Evolutionary conservation across 1,284 basidiomycete genomes (phyloP).

Genomic region (Psilocybe mexicana): DNA sequence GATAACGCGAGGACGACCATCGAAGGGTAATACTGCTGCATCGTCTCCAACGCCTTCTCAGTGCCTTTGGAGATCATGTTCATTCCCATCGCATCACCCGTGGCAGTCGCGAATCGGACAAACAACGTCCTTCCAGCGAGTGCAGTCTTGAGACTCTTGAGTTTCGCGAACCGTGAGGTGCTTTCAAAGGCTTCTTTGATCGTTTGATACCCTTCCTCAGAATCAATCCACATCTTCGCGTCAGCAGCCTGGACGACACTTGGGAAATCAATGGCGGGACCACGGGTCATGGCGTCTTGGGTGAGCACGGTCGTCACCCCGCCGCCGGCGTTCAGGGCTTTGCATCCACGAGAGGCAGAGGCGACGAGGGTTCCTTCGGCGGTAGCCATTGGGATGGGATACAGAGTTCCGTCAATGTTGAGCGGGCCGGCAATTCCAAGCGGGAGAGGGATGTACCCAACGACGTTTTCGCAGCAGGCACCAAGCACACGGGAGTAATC

Average conservation of each 20-base stretch:
- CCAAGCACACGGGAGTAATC: slow-evolving; percentile 95
- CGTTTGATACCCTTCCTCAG: slow-evolving; percentile 74
- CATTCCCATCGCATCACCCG: slow-evolving; percentile 99
- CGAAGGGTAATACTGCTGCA: slow-evolving; percentile 84
- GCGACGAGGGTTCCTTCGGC: slow-evolving; percentile 98
- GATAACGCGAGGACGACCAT: slow-evolving; percentile 94
- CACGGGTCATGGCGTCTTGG: slow-evolving; percentile 97
- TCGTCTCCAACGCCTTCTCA: slow-evolving; percentile 87
- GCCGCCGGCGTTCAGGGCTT: slow-evolving; percentile 94
- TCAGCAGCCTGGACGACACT: slow-evolving; percentile 77
- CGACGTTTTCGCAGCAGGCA: slow-evolving; percentile 99
- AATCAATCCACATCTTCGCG: slow-evolving; percentile 90
- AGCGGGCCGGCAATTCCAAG: slow-evolving; percentile 97
- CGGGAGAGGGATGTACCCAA: slow-evolving; percentile 96
- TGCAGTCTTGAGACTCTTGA: slow-evolving; percentile 82
- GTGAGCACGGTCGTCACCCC: slow-evolving; percentile 94
- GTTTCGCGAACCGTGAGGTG: slow-evolving; percentile 87
- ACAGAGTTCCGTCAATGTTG: slow-evolving; percentile 83
- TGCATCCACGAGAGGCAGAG: slow-evolving; percentile 96
- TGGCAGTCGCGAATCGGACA: slow-evolving; percentile 93
- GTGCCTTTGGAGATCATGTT: slow-evolving; percentile 99
- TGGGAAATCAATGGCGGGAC: slow-evolving; percentile 97
- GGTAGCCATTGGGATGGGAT: slow-evolving; percentile 98
- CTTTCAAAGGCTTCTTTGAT: slow-evolving; percentile 92
- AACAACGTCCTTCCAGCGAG: slow-evolving; percentile 92